Conservation (phyloP, 1,284 basidiomycete genomes). For the Rhodofomes roseus region DNA sequence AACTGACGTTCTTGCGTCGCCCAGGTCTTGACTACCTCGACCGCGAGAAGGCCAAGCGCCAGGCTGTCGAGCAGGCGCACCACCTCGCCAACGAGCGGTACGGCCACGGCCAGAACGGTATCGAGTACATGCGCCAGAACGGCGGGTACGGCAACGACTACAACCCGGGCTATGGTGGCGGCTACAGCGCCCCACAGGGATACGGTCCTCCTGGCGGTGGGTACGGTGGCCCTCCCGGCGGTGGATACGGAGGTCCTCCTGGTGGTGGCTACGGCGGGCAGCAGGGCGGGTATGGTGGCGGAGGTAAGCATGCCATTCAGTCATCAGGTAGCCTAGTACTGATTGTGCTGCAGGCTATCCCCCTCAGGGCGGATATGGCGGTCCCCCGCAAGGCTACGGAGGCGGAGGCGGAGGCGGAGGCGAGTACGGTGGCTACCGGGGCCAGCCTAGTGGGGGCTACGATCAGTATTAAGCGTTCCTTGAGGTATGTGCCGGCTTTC, state of each 20-base stretch:
- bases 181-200: not conserved
- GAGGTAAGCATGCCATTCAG: not conserved
- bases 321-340: not conserved
- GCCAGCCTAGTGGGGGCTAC: too few relatives aligned
- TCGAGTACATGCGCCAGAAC: not conserved
- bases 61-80: conserved; percentile 1
- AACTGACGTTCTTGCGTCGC: not conserved
- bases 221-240: not conserved
- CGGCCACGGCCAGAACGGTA: not conserved
- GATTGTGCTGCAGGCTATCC: not conserved
- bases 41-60: conserved; percentile 1
- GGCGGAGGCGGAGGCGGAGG: too few relatives aligned
- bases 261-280: not conserved
- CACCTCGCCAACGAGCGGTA: conserved; percentile 1
- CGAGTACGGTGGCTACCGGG: not conserved
- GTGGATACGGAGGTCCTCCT: not conserved
- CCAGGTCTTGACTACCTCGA: not conserved
- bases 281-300: not conserved
- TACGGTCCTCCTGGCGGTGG: not conserved
- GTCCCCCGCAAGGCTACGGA: not conserved
- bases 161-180: not conserved
- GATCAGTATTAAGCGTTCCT: too few relatives aligned
- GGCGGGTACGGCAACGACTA: not conserved
- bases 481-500: too few relatives aligned
- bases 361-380: not conserved